Conservation (phyloP, 148 eudicot species). For the Vaccinium corymbosum region DNA sequence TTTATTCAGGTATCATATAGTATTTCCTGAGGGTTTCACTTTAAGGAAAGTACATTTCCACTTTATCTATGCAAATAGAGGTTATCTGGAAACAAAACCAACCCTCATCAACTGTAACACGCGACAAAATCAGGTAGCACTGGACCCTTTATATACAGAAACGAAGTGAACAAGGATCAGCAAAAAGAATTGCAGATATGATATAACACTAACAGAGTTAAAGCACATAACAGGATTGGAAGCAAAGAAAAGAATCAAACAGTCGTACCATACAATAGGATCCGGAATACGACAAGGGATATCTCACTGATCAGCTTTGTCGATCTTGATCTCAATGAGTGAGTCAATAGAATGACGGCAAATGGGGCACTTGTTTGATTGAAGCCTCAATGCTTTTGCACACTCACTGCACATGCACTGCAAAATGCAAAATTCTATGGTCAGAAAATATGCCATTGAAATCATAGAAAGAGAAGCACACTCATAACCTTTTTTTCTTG, state of each 20-base stretch:
- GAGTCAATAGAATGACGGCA: slow-evolving; percentile 56
- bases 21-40: neutral
- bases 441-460: neutral
- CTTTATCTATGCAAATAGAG: neutral
- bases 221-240: slow-evolving; percentile 15
- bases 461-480: neutral
- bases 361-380: slow-evolving; percentile 67
- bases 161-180: neutral
- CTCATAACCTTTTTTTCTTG: neutral
- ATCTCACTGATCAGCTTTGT: slow-evolving; percentile 19
- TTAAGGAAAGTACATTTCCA: neutral
- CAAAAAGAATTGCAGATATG: slow-evolving; percentile 2
- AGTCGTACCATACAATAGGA: slow-evolving; percentile 17
- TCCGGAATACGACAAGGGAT: slow-evolving; percentile 14
- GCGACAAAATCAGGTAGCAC: neutral
- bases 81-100: slow-evolving; percentile 14
- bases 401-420: slow-evolving; percentile 77
- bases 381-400: slow-evolving; percentile 60
- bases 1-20: slow-evolving; percentile 2
- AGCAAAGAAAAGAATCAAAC: slow-evolving; percentile 18
- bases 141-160: slow-evolving; percentile 9
- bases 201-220: slow-evolving; percentile 2
- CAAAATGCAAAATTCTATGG: slow-evolving; percentile 8
- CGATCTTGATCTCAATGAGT: slow-evolving; percentile 63
- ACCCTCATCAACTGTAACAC: neutral